Evolutionary conservation across 2,329 filamentous ascomycete genomes (phyloP), one percentile per base, ranked within the genome.

Genomic region (Calonectria naviculata): DNA sequence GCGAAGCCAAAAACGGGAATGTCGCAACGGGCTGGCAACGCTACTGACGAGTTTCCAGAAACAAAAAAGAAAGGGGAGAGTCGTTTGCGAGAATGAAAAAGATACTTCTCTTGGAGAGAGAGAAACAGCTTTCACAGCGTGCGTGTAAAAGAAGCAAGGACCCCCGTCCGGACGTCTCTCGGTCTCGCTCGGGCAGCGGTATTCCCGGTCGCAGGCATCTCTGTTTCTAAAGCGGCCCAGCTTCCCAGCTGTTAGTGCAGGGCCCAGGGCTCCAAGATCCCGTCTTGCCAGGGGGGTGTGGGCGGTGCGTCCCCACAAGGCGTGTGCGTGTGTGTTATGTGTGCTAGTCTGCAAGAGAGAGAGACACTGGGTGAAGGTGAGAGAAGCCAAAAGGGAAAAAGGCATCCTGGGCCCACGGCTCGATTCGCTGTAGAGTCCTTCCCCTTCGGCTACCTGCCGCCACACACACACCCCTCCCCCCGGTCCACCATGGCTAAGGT

Each of bases 141-240:
- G 38, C 41, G 21, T 38, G 21, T 24, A 17, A 60, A 36, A 65
- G 44, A 64, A 46, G 42, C 49, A 60, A 47, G 69, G 74, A 46
- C 42, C 73, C 75, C 71, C 74, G 67, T 28, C 71, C 76, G 76
- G 76, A 75, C 69, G 71, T 78, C 76, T 78, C 73, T 78, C 76
- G 76, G 76, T 46, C 58, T 78, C 38, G 36, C 54, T 54, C 66
- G 62, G 62, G 42, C 62, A 70, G 63, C 56, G 56, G 68, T 31
- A 42, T 62, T 54, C 34, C 68, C 56, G 63, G 68, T 41, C 63
- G 36, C 63, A 56, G 47, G 61, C 61, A 64, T 36, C 62, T 38
- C 47, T 54, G 46, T 26, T 41, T 54, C 36, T 29, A 21, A 41
- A 36, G 31, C 49, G 10, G 44, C 65, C 65, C 65, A 61, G 54